A percentile compares a stretch with the other conserved stretches of the same genome.
Evolutionary conservation across 2,329 filamentous ascomycete species (phyloP).

Genomic region (Ascochyta koolunga): DNA sequence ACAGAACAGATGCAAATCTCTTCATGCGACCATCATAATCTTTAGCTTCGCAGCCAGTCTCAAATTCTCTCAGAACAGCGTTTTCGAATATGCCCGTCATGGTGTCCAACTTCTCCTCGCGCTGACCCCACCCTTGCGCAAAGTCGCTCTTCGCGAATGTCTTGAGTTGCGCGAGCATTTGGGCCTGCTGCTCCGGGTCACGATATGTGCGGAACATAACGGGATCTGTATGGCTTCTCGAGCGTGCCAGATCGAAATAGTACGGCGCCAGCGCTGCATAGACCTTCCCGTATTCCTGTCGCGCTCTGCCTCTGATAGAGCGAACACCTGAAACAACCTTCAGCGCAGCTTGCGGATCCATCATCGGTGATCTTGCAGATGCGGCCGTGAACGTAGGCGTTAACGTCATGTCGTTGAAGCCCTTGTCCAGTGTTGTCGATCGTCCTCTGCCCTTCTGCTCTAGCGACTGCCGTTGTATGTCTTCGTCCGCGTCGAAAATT

Average conservation of each 20-base stretch:
- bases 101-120: constrained; percentile 73
- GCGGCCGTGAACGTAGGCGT: constrained; percentile 38
- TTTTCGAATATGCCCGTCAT: constrained; percentile 88
- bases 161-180: constrained; percentile 81
- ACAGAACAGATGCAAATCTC: constrained; percentile 85
- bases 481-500: constrained; percentile 78
- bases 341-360: constrained; percentile 69
- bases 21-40: constrained; percentile 90
- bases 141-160: constrained; percentile 82
- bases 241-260: constrained; percentile 79
- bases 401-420: constrained; percentile 79
- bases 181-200: constrained; percentile 88
- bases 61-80: constrained; percentile 88
- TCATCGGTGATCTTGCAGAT: constrained; percentile 33
- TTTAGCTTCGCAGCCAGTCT: constrained; percentile 86
- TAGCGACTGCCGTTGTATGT: constrained; percentile 56
- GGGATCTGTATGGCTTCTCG: constrained; percentile 77
- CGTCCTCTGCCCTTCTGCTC: constrained; percentile 38
- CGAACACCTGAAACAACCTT: constrained; percentile 71
- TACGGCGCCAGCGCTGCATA: constrained; percentile 89
- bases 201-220: constrained; percentile 85
- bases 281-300: constrained; percentile 88
- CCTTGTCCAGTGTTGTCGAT: constrained; percentile 61
- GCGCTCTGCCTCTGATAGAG: constrained; percentile 82
- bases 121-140: constrained; percentile 72